These are phyloP conservation scores for Crucibulum laeve DNA, from an alignment of 768 basidiomycete genomes.

Conservation along the genomic window DNA sequence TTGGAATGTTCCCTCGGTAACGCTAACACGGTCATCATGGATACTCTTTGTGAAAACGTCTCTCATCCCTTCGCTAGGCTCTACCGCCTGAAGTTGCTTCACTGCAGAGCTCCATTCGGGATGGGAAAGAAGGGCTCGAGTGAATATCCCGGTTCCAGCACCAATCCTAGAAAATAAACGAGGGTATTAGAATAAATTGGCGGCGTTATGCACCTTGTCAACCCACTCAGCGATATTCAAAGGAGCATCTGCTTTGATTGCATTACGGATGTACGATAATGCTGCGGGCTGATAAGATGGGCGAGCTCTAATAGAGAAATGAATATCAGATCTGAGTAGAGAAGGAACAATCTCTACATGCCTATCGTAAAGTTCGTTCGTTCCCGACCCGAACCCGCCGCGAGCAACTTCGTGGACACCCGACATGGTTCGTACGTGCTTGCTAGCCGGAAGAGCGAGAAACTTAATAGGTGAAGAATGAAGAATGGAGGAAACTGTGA, in stretches of 20 bases:
- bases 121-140: constrained; percentile 71
- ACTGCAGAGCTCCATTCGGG: constrained; percentile 48
- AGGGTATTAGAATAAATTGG: constrained; percentile 3
- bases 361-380: constrained; percentile 82
- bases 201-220: neutral
- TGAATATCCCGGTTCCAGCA: constrained; percentile 86
- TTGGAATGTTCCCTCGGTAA: constrained; percentile 70
- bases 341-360: constrained; percentile 17
- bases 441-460: neutral
- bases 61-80: constrained; percentile 89
- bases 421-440: constrained; percentile 17
- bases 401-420: constrained; percentile 65
- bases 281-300: constrained; percentile 76
- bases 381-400: constrained; percentile 72
- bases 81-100: constrained; percentile 59
- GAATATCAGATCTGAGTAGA: neutral
- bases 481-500: neutral
- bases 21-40: constrained; percentile 45
- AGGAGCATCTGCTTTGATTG: constrained; percentile 30
- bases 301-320: constrained; percentile 47
- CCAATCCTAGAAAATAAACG: constrained; percentile 51
- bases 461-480: constrained; percentile 3
- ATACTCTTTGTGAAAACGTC: constrained; percentile 57
- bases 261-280: constrained; percentile 53
- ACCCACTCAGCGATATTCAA: constrained; percentile 72